Evolutionary conservation across 108 stramenopile genomes (phyloP).

Genomic region (Epithemia pelagica): DNA sequence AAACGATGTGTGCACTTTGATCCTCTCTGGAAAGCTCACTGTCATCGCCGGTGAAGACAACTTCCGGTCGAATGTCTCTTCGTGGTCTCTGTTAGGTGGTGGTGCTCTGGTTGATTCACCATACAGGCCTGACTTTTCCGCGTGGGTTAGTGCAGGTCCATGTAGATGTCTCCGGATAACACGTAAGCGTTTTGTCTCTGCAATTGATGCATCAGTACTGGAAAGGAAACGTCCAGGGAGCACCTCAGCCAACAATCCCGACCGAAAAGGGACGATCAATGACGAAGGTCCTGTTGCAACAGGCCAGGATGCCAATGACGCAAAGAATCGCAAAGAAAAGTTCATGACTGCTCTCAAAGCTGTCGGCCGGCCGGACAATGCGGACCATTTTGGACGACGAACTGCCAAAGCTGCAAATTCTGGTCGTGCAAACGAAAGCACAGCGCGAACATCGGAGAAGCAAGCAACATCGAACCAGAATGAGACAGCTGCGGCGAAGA

Average conservation of each 20-base stretch:
- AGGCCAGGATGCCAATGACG: not conserved
- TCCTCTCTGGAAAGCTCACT: slow-evolving; percentile 78
- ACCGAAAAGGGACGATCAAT: not conserved
- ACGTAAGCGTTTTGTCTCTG: slow-evolving; percentile 40
- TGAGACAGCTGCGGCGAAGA: not conserved
- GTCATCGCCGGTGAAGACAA: slow-evolving; percentile 80
- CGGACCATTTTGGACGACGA: not conserved
- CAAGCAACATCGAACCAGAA: not conserved
- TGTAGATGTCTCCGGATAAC: slow-evolving; percentile 65
- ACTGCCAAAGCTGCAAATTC: not conserved
- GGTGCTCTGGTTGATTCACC: slow-evolving; percentile 45
- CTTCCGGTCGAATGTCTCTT: slow-evolving; percentile 76
- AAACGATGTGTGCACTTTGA: slow-evolving; percentile 64
- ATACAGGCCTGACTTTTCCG: slow-evolving; percentile 77
- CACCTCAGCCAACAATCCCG: no score
- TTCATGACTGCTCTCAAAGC: not conserved
- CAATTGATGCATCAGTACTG: slow-evolving; percentile 66
- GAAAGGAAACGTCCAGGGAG: slow-evolving; percentile 24
- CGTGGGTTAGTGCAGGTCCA: slow-evolving; percentile 67
- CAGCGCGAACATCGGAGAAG: not conserved
- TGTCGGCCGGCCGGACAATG: not conserved
- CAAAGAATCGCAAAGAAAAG: slow-evolving; percentile 1
- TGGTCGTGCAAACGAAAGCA: not conserved
- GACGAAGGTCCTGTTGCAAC: not conserved
- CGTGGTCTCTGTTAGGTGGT: slow-evolving; percentile 82